Conservation (phyloP, 306 rosid species). For the Vicia sativa region DNA sequence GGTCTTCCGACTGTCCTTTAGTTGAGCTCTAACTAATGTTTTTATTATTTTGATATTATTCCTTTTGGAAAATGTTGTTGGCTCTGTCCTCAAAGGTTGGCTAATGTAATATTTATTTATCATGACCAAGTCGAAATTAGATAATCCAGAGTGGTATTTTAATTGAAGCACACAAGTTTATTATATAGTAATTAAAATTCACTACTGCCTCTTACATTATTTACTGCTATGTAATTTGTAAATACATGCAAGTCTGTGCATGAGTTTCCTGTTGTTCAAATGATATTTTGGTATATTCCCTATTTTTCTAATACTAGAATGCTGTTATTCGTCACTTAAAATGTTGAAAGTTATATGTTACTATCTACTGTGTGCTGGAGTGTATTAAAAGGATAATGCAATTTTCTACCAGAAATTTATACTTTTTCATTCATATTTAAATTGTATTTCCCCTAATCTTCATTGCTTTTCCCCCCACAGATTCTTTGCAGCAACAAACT, state of each 20-base stretch:
- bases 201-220: conserved; percentile 1
- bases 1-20: conserved; percentile 23
- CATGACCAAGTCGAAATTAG: not conserved
- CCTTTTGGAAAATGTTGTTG: conserved; percentile 9
- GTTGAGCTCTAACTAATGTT: conserved; percentile 19
- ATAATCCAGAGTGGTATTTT: conserved; percentile 21
- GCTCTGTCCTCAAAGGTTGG: conserved; percentile 23
- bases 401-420: conserved; percentile 19
- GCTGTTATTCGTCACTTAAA: conserved; percentile 20
- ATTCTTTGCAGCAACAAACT: conserved; percentile 86
- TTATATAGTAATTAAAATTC: not conserved
- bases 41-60: not conserved
- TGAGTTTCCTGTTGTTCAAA: conserved; percentile 23
- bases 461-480: conserved; percentile 46
- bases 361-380: conserved; percentile 8
- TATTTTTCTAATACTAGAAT: conserved; percentile 2
- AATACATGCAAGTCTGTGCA: not conserved
- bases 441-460: conserved; percentile 9
- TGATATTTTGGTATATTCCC: conserved; percentile 26
- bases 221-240: not conserved
- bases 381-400: conserved; percentile 23
- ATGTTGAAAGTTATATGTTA: conserved; percentile 14
- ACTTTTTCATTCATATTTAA: conserved; percentile 19
- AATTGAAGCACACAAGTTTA: conserved; percentile 6
- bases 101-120: conserved; percentile 23